These are phyloP conservation scores for Mortierella hygrophila DNA, from an alignment of 192 early-diverging fungal species.

Conservation along the genomic window DNA sequence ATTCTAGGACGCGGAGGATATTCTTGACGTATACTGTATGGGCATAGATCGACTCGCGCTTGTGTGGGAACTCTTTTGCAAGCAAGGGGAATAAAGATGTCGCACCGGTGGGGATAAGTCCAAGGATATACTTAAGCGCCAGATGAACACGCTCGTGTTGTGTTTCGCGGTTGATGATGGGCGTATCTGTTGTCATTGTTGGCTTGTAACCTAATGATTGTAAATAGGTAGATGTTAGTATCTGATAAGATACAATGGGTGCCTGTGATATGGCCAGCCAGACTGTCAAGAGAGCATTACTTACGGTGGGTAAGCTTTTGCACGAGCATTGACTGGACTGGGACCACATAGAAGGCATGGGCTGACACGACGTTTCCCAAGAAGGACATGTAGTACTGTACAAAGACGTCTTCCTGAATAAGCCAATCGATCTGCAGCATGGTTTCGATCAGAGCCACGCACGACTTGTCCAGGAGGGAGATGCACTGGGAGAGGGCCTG, in stretches of 20 bases:
- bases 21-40: conserved; percentile 83
- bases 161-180: conserved; percentile 6
- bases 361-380: conserved; percentile 83
- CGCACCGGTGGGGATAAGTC: conserved; percentile 77
- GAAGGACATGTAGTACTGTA: conserved; percentile 70
- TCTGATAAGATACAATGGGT: background rate
- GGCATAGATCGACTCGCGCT: conserved; percentile 65
- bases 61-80: conserved; percentile 80
- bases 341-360: conserved; percentile 74
- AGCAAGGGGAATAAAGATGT: conserved; percentile 74
- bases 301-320: conserved; percentile 65
- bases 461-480: conserved; percentile 61
- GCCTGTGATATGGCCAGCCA: background rate
- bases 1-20: conserved; percentile 79
- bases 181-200: background rate
- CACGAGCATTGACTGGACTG: conserved; percentile 73
- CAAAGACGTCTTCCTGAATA: conserved; percentile 61
- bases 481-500: conserved; percentile 60
- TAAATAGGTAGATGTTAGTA: background rate
- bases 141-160: conserved; percentile 70
- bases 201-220: conserved; percentile 21
- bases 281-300: conserved; percentile 5
- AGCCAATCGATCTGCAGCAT: conserved; percentile 74
- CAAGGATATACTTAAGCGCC: conserved; percentile 71
- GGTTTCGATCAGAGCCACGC: conserved; percentile 67